Evolutionary conservation across 257 asterid species (phyloP).

Genomic region (Eucommia ulmoides): DNA sequence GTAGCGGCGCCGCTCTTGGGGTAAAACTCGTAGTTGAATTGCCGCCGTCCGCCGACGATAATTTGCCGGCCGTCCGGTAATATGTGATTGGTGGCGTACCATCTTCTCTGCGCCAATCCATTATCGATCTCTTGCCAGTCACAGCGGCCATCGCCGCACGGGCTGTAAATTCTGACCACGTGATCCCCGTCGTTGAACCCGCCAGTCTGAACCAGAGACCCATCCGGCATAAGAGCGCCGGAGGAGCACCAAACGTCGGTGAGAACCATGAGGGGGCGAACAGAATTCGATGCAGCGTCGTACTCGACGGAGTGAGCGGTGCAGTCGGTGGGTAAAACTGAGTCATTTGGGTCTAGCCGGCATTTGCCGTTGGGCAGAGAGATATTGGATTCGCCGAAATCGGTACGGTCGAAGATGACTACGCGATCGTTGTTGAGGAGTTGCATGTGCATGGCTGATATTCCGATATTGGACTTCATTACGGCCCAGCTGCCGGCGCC

Average conservation of each 20-base stretch:
- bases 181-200: constrained; percentile 20
- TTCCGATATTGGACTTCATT: not conserved
- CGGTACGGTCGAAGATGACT: constrained; percentile 2
- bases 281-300: constrained; percentile 8
- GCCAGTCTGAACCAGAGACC: constrained; percentile 12
- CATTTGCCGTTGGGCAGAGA: constrained; percentile 16
- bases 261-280: constrained; percentile 19
- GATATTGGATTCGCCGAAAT: constrained; percentile 16
- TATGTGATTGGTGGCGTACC: constrained; percentile 22
- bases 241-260: constrained; percentile 25
- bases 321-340: constrained; percentile 4
- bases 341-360: constrained; percentile 5
- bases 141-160: constrained; percentile 6
- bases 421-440: not conserved
- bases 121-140: constrained; percentile 14
- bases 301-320: constrained; percentile 22
- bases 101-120: constrained; percentile 12
- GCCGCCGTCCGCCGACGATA: constrained; percentile 16
- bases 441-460: not conserved
- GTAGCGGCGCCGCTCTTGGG: constrained; percentile 6
- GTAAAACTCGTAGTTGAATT: constrained; percentile 15
- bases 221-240: constrained; percentile 11
- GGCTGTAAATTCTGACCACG: constrained; percentile 3
- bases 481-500: not conserved
- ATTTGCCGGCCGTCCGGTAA: constrained; percentile 21